Percentiles rank a stretch among this genome's conserved stretches.
Evolutionary conservation across 2,329 filamentous ascomycete genomes (phyloP).

Genomic region (Lasiodiplodia citricola): DNA sequence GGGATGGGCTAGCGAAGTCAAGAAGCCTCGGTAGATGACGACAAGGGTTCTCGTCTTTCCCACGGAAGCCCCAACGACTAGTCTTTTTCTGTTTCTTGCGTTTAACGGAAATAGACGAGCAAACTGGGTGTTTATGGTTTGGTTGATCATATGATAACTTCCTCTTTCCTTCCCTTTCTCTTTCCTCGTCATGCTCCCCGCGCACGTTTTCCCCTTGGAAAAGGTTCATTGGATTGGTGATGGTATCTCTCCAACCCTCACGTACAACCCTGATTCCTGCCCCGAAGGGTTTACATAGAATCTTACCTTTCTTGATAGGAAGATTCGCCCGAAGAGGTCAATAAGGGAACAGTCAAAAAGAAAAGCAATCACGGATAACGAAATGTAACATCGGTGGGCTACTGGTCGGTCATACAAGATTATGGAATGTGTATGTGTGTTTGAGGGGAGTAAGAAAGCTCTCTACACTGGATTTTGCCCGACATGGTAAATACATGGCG

Average conservation of each 20-base stretch:
- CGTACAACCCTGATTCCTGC: background rate
- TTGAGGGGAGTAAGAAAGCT: background rate
- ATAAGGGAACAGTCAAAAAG: background rate
- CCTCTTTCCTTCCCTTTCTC: conserved; percentile 1
- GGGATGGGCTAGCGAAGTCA: conserved; percentile 86
- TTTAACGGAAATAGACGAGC: conserved; percentile 26
- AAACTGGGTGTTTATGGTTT: conserved; percentile 25
- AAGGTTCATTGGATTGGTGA: conserved; percentile 15
- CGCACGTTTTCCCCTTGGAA: background rate
- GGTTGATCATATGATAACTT: conserved; percentile 26
- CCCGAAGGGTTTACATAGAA: background rate
- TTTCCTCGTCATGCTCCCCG: conserved; percentile 10
- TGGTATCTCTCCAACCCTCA: background rate
- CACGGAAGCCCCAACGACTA: conserved; percentile 13
- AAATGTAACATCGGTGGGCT: background rate
- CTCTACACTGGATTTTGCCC: background rate
- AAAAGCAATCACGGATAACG: conserved; percentile 10
- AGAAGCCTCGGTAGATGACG: conserved; percentile 56
- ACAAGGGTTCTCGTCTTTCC: conserved; percentile 1
- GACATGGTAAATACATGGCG: background rate
- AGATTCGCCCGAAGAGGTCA: background rate
- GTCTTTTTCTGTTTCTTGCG: conserved; percentile 20
- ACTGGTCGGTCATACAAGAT: background rate
- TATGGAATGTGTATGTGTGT: background rate
- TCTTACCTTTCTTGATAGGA: background rate